Evolutionary conservation across 257 asterid species (phyloP), one percentile per base, ranked within the genome.

Genomic region (Henckelia pumila): DNA sequence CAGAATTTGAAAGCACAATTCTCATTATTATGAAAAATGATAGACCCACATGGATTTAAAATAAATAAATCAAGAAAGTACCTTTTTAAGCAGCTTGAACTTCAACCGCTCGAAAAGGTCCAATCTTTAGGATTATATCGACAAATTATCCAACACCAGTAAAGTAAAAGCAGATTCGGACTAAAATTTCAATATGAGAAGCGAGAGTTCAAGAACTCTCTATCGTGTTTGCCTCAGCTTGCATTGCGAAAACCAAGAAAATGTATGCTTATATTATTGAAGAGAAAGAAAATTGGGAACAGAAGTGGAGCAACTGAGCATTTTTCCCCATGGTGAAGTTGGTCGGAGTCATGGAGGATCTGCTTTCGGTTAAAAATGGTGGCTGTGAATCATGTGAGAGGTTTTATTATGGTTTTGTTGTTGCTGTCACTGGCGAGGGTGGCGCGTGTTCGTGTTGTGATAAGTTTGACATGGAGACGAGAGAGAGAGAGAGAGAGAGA

Each of bases 71-170:
- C 21, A 68, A 61, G 28, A 14, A 66, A 60, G 32, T 69, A 77
- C 83, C 83, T 75, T 64, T 66, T 61, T 22, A 70, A 72, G 47
- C 49, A 75, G 71, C 71, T 76, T 65, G 66, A 20, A 68, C 80
- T 75, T 65, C 73, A 66, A 80, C 72, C 59, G 75, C 61, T 59
- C 78, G 8, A 69, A 76, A 80, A 73, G 85, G 63, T 76, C 77
- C 80, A 67, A 75, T 56, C 73, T 84, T 77, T 72, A 67, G 7
- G 20, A 37, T 81, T 32, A 72, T 67, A 50, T 83, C 83, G 78
- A 77, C 85, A 71, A 77, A 80, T 83, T 75, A 67, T 10, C 61
- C 61, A 77, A 67, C 2, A 79, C 84, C 81, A 78, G 76, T 56
- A 59, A 7, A 44, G 55, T 25, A 67, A 69, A 72, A 55, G 69